phyloP scores from a whole-genome alignment of 768 basidiomycete species.

The Collybiopsis luxurians region DNA sequence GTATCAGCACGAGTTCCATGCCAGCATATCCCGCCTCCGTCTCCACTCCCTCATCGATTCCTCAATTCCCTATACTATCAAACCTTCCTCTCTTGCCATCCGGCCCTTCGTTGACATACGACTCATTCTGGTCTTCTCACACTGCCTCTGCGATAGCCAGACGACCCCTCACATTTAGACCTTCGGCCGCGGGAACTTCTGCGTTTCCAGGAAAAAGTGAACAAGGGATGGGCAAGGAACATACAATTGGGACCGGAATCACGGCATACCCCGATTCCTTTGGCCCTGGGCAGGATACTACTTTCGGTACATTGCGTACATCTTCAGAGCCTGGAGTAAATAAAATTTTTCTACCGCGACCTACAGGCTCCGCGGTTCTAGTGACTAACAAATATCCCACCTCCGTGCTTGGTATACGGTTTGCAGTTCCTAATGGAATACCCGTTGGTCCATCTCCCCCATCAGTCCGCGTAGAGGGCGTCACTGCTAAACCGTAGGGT shows the following conservation, averaged over 20 bases:
- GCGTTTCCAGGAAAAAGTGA: neutral
- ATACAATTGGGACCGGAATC: neutral
- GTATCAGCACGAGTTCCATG: neutral
- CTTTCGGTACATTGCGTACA: too few relatives aligned
- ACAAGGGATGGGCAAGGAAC: neutral
- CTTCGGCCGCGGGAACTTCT: neutral
- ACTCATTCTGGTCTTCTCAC: conserved; percentile 63
- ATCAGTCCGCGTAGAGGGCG: too few relatives aligned
- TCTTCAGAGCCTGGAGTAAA: too few relatives aligned
- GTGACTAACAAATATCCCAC: too few relatives aligned
- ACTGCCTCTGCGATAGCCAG: conserved; percentile 19
- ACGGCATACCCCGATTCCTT: neutral
- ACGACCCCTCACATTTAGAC: neutral
- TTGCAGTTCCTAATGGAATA: too few relatives aligned
- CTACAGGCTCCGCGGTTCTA: too few relatives aligned
- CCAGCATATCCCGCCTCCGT: conserved; percentile 6
- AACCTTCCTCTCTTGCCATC: neutral
- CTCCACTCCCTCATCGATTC: conserved; percentile 10
- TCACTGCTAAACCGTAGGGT: too few relatives aligned
- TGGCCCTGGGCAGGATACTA: too few relatives aligned
- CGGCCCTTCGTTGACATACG: conserved; percentile 46
- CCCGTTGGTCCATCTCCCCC: too few relatives aligned
- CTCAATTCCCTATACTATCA: conserved; percentile 15
- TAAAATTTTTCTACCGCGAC: too few relatives aligned
- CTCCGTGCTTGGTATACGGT: too few relatives aligned